Evolutionary conservation across 2,329 filamentous ascomycete species (phyloP).

Genomic region (Penicillium sp.): DNA sequence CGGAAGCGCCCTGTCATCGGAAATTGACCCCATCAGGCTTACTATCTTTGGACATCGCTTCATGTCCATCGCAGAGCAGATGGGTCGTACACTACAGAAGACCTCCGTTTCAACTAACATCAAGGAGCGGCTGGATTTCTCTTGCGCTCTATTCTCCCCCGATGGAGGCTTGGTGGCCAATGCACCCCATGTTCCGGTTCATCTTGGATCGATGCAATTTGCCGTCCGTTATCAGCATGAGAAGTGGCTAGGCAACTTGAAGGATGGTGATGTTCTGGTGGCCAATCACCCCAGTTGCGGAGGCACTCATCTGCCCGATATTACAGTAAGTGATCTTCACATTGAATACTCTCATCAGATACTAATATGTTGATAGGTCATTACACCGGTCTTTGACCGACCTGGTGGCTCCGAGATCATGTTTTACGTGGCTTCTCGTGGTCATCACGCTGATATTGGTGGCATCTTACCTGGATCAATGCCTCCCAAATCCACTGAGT

Average conservation of each 20-base stretch:
- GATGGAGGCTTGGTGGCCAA: slow-evolving; percentile 67
- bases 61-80: slow-evolving; percentile 60
- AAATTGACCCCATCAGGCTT: slow-evolving; percentile 52
- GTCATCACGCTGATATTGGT: slow-evolving; percentile 81
- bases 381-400: slow-evolving; percentile 72
- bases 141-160: slow-evolving; percentile 75
- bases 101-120: slow-evolving; percentile 65
- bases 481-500: slow-evolving; percentile 58
- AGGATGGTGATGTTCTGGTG: slow-evolving; percentile 76
- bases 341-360: background rate
- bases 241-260: slow-evolving; percentile 75
- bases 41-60: slow-evolving; percentile 57
- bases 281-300: slow-evolving; percentile 83
- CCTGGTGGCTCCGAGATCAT: slow-evolving; percentile 65
- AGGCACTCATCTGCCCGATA: slow-evolving; percentile 79
- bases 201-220: slow-evolving; percentile 81
- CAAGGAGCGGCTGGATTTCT: slow-evolving; percentile 83
- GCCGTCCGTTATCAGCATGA: slow-evolving; percentile 75
- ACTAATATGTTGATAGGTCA: slow-evolving; percentile 41
- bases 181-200: slow-evolving; percentile 75
- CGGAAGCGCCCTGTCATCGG: slow-evolving; percentile 19
- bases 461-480: slow-evolving; percentile 79
- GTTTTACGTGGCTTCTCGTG: slow-evolving; percentile 77
- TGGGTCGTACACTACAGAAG: slow-evolving; percentile 57
- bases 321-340: slow-evolving; percentile 57